phyloP scores from a whole-genome alignment of 2,329 filamentous ascomycete species.

The Rhinocladiella similis region DNA sequence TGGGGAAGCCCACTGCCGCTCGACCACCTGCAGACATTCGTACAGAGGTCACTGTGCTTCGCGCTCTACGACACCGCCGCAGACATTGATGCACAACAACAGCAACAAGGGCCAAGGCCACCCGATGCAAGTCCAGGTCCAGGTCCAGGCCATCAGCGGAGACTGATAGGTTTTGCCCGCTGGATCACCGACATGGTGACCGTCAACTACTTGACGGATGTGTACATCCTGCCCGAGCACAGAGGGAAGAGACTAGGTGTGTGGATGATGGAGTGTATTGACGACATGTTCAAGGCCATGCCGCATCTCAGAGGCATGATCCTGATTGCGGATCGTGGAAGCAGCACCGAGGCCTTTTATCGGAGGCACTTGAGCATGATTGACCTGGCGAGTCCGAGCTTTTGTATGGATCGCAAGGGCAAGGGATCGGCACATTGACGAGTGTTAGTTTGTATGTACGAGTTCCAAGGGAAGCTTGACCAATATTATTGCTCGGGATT shows the following conservation, averaged over 20 bases:
- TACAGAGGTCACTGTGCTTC: conserved; percentile 62
- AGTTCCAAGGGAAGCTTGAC: too few relatives aligned
- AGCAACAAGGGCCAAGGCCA: too few relatives aligned
- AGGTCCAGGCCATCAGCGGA: conserved; percentile 3
- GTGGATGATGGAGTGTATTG: conserved; percentile 64
- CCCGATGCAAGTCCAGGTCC: too few relatives aligned
- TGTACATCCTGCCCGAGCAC: conserved; percentile 62
- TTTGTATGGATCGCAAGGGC: conserved; percentile 17
- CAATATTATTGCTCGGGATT: too few relatives aligned
- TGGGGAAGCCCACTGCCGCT: conserved; percentile 59
- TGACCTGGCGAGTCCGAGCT: conserved; percentile 11
- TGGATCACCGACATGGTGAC: conserved; percentile 69
- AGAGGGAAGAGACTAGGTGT: conserved; percentile 63
- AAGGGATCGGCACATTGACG: conserved; percentile 1
- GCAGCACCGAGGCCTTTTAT: conserved; percentile 28
- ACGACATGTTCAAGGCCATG: conserved; percentile 58
- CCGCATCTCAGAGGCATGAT: conserved; percentile 62
- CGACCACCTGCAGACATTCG: conserved; percentile 50
- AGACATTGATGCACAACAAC: too few relatives aligned
- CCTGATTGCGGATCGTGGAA: conserved; percentile 41
- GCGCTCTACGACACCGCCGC: conserved; percentile 50
- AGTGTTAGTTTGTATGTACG: too few relatives aligned
- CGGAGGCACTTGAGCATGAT: conserved; percentile 28
- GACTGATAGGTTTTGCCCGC: conserved; percentile 56
- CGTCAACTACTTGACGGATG: conserved; percentile 68